Conservation (phyloP, 2,329 filamentous ascomycete genomes). For the Rhinocladiella similis region DNA sequence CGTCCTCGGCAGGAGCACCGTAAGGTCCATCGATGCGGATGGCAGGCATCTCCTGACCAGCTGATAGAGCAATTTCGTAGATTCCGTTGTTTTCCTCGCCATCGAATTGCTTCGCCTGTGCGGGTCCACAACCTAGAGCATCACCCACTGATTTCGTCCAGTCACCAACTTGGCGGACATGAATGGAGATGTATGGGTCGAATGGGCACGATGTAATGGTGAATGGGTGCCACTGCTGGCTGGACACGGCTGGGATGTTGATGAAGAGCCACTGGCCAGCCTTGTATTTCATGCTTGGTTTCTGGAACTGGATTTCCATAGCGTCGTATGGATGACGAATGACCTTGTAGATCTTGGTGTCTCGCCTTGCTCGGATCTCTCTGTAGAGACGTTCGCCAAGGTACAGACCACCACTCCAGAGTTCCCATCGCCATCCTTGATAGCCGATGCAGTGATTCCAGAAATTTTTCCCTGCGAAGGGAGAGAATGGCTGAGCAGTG, state of each 20-base stretch:
- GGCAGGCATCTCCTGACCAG: constrained; percentile 86
- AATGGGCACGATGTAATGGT: constrained; percentile 98
- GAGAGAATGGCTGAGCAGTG: constrained; percentile 68
- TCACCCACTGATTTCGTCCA: constrained; percentile 94
- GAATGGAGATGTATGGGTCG: constrained; percentile 90
- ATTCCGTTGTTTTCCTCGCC: constrained; percentile 89
- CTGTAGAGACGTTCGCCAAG: constrained; percentile 85
- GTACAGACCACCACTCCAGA: constrained; percentile 82
- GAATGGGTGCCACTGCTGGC: constrained; percentile 96
- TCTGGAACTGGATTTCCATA: constrained; percentile 95
- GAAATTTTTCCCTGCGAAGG: constrained; percentile 78
- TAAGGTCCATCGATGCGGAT: constrained; percentile 94
- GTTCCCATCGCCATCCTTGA: constrained; percentile 95
- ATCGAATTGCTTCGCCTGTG: constrained; percentile 87
- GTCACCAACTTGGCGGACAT: constrained; percentile 94
- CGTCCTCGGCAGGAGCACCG: constrained; percentile 93
- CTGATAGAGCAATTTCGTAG: constrained; percentile 95
- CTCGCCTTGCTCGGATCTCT: constrained; percentile 78
- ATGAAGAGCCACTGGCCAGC: constrained; percentile 97
- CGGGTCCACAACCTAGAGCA: constrained; percentile 84
- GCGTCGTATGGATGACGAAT: constrained; percentile 95
- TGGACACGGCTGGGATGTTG: constrained; percentile 84
- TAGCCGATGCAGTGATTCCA: constrained; percentile 96
- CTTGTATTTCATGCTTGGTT: constrained; percentile 97
- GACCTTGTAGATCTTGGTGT: constrained; percentile 88